Percentiles rank a stretch among this genome's conserved stretches.
Conservation (phyloP, 2,329 filamentous ascomycete genomes). For the Aspergillus intermedius region DNA sequence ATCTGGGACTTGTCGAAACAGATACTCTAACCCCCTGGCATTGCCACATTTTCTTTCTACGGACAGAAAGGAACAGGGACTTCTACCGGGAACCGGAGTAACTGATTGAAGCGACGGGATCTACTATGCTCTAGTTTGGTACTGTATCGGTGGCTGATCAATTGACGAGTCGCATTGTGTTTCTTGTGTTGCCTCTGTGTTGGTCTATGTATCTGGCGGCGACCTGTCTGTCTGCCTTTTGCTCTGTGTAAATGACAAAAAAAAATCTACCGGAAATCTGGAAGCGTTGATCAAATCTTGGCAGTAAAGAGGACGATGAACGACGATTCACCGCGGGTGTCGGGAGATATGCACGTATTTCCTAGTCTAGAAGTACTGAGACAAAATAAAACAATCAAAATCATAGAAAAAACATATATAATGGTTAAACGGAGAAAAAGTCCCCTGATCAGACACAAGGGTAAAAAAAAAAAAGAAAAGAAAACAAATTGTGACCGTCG, state of each 20-base stretch:
- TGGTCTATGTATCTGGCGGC: neutral
- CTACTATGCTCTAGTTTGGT: slow-evolving; percentile 3
- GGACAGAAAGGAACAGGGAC: neutral
- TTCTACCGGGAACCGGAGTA: too few relatives aligned
- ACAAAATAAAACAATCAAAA: neutral
- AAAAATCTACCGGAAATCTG: neutral
- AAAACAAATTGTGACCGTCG: neutral
- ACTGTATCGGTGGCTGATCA: slow-evolving; percentile 5
- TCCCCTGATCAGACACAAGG: neutral
- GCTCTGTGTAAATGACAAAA: too few relatives aligned
- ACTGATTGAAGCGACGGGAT: neutral
- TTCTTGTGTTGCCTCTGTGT: neutral
- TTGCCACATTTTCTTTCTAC: too few relatives aligned
- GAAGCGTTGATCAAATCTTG: neutral
- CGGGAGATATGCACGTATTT: neutral
- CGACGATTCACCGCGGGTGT: neutral
- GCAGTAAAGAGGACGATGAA: neutral
- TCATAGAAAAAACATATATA: neutral
- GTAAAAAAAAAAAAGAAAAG: neutral
- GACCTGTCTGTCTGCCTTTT: neutral
- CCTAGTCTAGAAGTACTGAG: neutral
- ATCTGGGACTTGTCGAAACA: too few relatives aligned
- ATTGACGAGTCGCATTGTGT: slow-evolving; percentile 10
- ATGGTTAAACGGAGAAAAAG: neutral
- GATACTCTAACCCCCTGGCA: too few relatives aligned